These are phyloP conservation scores for Westerdykella sp. DNA, from an alignment of 2,329 filamentous ascomycete genomes.

Conservation along the genomic window DNA sequence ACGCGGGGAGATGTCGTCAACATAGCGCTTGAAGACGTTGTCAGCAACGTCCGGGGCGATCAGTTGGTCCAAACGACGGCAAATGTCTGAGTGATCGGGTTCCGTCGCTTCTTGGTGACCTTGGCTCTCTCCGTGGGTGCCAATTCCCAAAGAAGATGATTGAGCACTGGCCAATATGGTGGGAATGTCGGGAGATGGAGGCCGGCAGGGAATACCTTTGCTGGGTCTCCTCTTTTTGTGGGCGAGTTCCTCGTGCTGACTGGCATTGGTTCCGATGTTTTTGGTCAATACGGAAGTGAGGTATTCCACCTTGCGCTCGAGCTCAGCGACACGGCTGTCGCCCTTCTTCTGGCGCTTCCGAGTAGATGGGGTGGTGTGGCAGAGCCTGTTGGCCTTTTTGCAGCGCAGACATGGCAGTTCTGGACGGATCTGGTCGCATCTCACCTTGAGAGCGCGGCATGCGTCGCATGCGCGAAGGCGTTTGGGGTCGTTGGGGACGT, in stretches of 20 bases:
- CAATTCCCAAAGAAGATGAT: too few species aligned
- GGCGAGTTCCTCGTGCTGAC: constrained; percentile 14
- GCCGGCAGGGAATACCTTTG: constrained; percentile 18
- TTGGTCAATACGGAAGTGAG: constrained; percentile 50
- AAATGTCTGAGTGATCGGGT: constrained; percentile 35
- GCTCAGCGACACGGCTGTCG: constrained; percentile 78
- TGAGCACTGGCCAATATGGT: background rate
- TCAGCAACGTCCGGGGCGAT: constrained; percentile 48
- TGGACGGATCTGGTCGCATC: constrained; percentile 67
- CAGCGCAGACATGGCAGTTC: constrained; percentile 61
- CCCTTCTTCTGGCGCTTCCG: constrained; percentile 87
- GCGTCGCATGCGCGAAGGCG: constrained; percentile 45
- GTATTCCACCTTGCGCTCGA: constrained; percentile 89
- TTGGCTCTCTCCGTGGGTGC: too few species aligned
- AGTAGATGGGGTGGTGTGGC: constrained; percentile 56
- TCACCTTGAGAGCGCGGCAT: constrained; percentile 40
- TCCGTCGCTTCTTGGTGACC: constrained; percentile 20
- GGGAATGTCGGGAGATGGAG: constrained; percentile 12
- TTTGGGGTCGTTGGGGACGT: constrained; percentile 38
- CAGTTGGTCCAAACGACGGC: constrained; percentile 39
- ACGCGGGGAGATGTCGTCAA: constrained; percentile 48
- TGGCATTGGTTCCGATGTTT: too few species aligned
- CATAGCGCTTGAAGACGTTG: constrained; percentile 53
- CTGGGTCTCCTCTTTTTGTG: constrained; percentile 29
- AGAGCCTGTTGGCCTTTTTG: constrained; percentile 69